Evolutionary conservation across 495 filamentous ascomycete genomes (phyloP).

Genomic region (Hypoxylon subgilvum): DNA sequence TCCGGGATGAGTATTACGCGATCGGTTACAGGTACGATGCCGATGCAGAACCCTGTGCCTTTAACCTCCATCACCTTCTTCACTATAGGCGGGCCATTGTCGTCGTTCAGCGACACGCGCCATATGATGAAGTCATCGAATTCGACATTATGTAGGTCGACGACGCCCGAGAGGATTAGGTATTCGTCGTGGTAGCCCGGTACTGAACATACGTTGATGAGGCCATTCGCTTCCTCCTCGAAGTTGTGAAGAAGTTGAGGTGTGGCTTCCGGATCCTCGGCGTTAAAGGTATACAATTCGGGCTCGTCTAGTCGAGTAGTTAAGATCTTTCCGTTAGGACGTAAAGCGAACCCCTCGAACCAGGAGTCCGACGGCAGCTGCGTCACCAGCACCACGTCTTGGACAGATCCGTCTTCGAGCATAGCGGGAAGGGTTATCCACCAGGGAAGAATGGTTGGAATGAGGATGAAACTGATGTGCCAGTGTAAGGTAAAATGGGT

Average conservation of each 20-base stretch:
- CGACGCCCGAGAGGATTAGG: slow-evolving; percentile 27
- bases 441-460: background rate
- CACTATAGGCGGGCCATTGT: slow-evolving; percentile 31
- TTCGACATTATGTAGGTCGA: slow-evolving; percentile 27
- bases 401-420: slow-evolving; percentile 20
- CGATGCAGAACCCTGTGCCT: slow-evolving; percentile 32
- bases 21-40: slow-evolving; percentile 27
- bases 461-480: background rate
- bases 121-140: slow-evolving; percentile 35
- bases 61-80: slow-evolving; percentile 23
- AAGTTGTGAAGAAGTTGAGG: slow-evolving; percentile 37
- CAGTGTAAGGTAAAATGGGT: background rate
- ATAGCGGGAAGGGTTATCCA: slow-evolving; percentile 8
- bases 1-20: slow-evolving; percentile 37
- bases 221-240: slow-evolving; percentile 34
- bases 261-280: slow-evolving; percentile 31
- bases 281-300: slow-evolving; percentile 40
- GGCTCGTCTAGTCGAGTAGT: slow-evolving; percentile 39
- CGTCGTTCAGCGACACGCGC: slow-evolving; percentile 38
- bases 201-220: slow-evolving; percentile 37
- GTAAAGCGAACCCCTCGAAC: slow-evolving; percentile 40
- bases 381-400: slow-evolving; percentile 41
- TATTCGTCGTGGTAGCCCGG: slow-evolving; percentile 37
- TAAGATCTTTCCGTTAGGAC: slow-evolving; percentile 40
- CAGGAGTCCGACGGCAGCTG: slow-evolving; percentile 42